Evolutionary conservation across 805 yeast genomes (phyloP).

Genomic region (Candida ficus): DNA sequence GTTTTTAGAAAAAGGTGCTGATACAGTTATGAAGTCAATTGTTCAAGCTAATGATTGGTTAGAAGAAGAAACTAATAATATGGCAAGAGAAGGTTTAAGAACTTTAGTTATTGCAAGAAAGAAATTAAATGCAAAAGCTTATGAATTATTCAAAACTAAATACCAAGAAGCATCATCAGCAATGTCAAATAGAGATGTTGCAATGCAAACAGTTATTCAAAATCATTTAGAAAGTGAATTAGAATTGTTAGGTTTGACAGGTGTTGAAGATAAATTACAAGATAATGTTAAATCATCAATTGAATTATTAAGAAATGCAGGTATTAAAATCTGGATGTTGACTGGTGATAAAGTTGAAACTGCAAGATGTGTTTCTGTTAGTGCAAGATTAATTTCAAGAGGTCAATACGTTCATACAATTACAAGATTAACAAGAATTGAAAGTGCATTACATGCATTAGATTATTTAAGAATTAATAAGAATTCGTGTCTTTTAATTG

Average conservation of each 20-base stretch:
- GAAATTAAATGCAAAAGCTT: conserved; percentile 47
- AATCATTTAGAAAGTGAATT: conserved; percentile 75
- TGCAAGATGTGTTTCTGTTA: conserved; percentile 95
- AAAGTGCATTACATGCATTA: conserved; percentile 65
- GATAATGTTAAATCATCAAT: conserved; percentile 86
- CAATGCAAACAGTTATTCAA: conserved; percentile 62
- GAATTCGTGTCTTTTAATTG: conserved; percentile 69
- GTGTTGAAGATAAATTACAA: conserved; percentile 95
- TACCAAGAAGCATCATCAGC: conserved; percentile 71
- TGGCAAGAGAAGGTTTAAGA: conserved; percentile 97
- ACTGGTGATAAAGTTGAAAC: conserved; percentile 99
- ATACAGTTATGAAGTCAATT: conserved; percentile 81
- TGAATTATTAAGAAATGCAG: conserved; percentile 91
- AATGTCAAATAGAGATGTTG: conserved; percentile 73
- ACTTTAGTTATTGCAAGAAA: conserved; percentile 93
- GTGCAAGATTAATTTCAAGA: conserved; percentile 85
- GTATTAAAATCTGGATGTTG: conserved; percentile 97
- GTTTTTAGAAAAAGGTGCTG: conserved; percentile 95
- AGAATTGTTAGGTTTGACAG: conserved; percentile 87
- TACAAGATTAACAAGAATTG: conserved; percentile 53
- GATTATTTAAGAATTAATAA: conserved; percentile 67
- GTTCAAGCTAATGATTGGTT: conserved; percentile 91
- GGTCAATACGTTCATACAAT: conserved; percentile 92
- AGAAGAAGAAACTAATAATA: conserved; percentile 94
- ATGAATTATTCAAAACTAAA: conserved; percentile 56